These are phyloP conservation scores for Suillus discolor DNA, from an alignment of 768 basidiomycete species.

Conservation along the genomic window DNA sequence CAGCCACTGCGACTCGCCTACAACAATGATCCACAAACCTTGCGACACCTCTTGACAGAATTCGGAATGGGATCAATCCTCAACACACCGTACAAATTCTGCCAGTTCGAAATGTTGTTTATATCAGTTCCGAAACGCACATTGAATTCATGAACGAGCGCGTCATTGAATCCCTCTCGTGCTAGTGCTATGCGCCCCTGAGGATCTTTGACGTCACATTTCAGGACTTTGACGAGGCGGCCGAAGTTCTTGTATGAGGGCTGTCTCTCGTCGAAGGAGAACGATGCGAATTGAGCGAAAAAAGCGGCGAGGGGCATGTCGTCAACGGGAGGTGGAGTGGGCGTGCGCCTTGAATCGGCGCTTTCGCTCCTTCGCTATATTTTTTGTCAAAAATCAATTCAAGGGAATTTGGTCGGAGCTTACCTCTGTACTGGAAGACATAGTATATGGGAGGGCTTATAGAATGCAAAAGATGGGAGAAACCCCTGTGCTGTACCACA, in stretches of 20 bases:
- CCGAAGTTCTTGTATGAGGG: conserved; percentile 2
- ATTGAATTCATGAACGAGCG: conserved; percentile 13
- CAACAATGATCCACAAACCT: background rate
- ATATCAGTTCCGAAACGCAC: conserved; percentile 11
- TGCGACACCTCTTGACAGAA: background rate
- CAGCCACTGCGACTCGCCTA: background rate
- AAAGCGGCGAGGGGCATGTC: conserved; percentile 6
- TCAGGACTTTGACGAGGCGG: background rate
- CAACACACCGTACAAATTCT: conserved; percentile 8
- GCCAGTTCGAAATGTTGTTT: conserved; percentile 9
- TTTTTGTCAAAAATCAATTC: background rate
- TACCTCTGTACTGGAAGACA: background rate
- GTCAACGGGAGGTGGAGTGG: background rate
- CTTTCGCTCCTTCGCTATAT: background rate
- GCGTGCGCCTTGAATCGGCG: conserved; percentile 1
- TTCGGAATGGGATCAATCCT: conserved; percentile 8
- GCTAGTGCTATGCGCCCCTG: background rate
- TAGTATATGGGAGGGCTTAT: background rate
- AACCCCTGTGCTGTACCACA: conserved; percentile 1
- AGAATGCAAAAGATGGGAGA: background rate
- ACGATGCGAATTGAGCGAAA: conserved; percentile 4
- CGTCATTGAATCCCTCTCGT: conserved; percentile 7
- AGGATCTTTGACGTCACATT: background rate
- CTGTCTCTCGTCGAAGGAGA: background rate
- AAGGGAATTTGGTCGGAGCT: too few species aligned